Percentiles rank a stretch among this genome's conserved stretches.
These are phyloP conservation scores for Trichopus zeylanicus DNA, from an alignment of 116 monocot species.

Conservation along the genomic window DNA sequence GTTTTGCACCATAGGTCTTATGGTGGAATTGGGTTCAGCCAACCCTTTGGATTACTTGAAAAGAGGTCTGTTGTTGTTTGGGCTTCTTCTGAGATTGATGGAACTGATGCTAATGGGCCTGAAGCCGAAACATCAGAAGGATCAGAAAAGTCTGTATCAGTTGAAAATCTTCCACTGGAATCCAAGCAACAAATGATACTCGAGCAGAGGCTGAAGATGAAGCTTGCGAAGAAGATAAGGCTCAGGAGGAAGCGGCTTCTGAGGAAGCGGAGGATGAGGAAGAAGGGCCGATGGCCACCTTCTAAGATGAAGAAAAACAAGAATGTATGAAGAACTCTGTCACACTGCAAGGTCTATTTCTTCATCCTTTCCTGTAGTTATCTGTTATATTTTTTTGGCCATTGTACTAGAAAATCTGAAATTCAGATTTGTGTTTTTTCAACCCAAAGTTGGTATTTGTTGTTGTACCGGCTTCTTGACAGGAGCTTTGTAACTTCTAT, in stretches of 20 bases:
- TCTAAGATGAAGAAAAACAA: slow-evolving; percentile 94
- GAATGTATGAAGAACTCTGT: slow-evolving; percentile 46
- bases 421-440: no score
- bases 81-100: slow-evolving; percentile 43
- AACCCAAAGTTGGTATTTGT: no score
- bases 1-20: slow-evolving; percentile 12
- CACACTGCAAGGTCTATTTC: slow-evolving; percentile 3
- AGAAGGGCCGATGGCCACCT: slow-evolving; percentile 92
- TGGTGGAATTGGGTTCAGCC: slow-evolving; percentile 7
- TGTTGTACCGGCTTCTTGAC: no score
- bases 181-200: slow-evolving; percentile 56
- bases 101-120: slow-evolving; percentile 15
- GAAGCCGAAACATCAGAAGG: slow-evolving; percentile 28
- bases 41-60: slow-evolving; percentile 3
- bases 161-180: slow-evolving; percentile 68
- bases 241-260: slow-evolving; percentile 59
- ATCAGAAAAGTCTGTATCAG: slow-evolving; percentile 19
- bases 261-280: slow-evolving; percentile 65
- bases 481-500: no score
- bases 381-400: not conserved
- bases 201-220: slow-evolving; percentile 82
- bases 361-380: not conserved
- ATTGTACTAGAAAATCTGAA: no score
- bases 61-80: slow-evolving; percentile 26
- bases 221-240: slow-evolving; percentile 79